Evolutionary conservation across 805 yeast genomes (phyloP).

Genomic region (Schizosaccharomyces osmophilus): DNA sequence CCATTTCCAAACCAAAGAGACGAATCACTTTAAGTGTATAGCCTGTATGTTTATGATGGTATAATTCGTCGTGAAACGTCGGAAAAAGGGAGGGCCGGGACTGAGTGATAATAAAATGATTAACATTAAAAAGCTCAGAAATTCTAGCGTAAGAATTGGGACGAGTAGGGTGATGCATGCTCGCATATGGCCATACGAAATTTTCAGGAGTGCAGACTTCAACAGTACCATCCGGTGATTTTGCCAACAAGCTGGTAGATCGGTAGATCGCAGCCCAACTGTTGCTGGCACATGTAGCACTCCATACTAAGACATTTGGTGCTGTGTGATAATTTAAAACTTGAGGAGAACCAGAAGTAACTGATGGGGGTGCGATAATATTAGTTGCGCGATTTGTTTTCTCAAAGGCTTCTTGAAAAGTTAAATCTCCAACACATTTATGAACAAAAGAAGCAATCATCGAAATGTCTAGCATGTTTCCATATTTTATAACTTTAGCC

Average conservation of each 20-base stretch:
- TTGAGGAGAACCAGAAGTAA: conserved; percentile 74
- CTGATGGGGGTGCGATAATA: conserved; percentile 79
- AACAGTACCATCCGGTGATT: conserved; percentile 41
- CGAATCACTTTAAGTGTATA: background rate
- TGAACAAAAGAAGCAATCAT: conserved; percentile 52
- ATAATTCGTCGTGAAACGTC: conserved; percentile 14
- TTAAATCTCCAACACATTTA: conserved; percentile 60
- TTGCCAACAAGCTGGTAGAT: conserved; percentile 63
- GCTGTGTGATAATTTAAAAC: conserved; percentile 75
- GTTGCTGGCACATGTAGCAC: conserved; percentile 84
- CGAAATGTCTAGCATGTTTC: conserved; percentile 67
- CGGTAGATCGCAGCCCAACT: conserved; percentile 82
- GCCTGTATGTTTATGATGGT: background rate
- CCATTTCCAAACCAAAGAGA: background rate
- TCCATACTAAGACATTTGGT: conserved; percentile 77
- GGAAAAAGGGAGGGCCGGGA: conserved; percentile 92
- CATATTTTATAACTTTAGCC: conserved; percentile 41
- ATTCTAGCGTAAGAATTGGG: conserved; percentile 13
- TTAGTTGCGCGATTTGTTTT: conserved; percentile 78
- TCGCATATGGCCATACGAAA: conserved; percentile 88
- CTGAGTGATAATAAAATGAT: conserved; percentile 95
- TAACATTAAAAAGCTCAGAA: conserved; percentile 91
- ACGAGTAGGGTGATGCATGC: conserved; percentile 78
- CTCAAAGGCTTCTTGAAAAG: conserved; percentile 84
- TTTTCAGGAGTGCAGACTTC: conserved; percentile 27